These are phyloP conservation scores for Blastocystis sp. DNA, from an alignment of 352 stramenopile genomes.

Conservation along the genomic window DNA sequence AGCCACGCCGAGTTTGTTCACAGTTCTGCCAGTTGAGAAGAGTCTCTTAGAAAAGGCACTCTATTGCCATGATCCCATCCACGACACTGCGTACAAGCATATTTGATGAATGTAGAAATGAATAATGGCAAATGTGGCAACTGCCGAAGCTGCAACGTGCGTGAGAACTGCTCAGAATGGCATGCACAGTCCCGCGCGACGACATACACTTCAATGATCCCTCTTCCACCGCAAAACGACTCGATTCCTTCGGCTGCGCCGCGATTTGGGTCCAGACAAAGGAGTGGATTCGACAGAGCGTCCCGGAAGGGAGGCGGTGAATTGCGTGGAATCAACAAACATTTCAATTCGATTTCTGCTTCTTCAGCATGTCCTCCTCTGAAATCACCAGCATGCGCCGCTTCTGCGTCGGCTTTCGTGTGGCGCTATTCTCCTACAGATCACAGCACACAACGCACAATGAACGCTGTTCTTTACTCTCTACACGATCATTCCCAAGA, in stretches of 20 bases:
- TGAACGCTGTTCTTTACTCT: constrained; percentile 14
- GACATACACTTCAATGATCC: constrained; percentile 22
- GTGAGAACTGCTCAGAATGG: neutral
- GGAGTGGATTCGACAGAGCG: neutral
- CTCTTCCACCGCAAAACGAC: neutral
- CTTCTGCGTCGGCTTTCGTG: constrained; percentile 5
- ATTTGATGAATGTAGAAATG: neutral
- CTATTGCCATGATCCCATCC: neutral
- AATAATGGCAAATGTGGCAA: constrained; percentile 20
- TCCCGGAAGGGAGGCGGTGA: no score
- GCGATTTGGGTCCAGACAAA: constrained; percentile 5
- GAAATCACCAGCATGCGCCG: constrained; percentile 1
- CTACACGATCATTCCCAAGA: neutral
- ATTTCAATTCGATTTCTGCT: neutral
- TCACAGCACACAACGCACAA: neutral
- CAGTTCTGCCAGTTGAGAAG: constrained; percentile 59
- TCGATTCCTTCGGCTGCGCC: neutral
- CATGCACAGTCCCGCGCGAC: neutral
- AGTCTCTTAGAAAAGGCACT: constrained; percentile 72
- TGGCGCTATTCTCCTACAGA: neutral
- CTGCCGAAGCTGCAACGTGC: neutral
- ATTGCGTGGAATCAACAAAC: neutral
- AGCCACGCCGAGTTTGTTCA: constrained; percentile 69
- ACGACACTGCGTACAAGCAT: constrained; percentile 35
- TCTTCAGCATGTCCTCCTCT: neutral